Evolutionary conservation across 106 monocot genomes (phyloP).

Genomic region (Dioscorea zingiberensis): DNA sequence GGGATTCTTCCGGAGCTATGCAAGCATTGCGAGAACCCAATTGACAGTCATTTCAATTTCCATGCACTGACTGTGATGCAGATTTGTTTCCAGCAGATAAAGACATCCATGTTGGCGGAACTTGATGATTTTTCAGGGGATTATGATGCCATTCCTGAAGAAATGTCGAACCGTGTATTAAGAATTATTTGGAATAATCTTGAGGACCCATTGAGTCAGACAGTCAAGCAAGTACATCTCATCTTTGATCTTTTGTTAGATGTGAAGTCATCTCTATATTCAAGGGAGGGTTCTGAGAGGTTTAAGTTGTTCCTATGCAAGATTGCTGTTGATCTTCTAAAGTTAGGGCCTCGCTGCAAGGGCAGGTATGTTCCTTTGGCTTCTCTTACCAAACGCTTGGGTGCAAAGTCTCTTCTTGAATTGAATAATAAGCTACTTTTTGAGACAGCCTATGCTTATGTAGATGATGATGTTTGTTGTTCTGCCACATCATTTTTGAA

Average conservation of each 20-base stretch:
- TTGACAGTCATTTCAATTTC: constrained; percentile 99
- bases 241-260: constrained; percentile 95
- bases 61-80: constrained; percentile 93
- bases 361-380: constrained; percentile 93
- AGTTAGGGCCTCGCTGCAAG: constrained; percentile 73
- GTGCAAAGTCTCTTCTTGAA: constrained; percentile 58
- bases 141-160: constrained; percentile 59
- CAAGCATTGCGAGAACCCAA: constrained; percentile 73
- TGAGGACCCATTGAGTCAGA: constrained; percentile 93
- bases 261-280: constrained; percentile 46
- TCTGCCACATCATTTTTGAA: constrained; percentile 88
- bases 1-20: constrained; percentile 92
- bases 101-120: constrained; percentile 52
- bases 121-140: constrained; percentile 40
- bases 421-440: constrained; percentile 61
- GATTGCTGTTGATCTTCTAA: constrained; percentile 56
- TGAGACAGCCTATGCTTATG: constrained; percentile 67
- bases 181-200: constrained; percentile 95
- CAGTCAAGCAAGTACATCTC: constrained; percentile 94
- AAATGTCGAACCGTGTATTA: constrained; percentile 42
- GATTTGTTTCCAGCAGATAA: constrained; percentile 96
- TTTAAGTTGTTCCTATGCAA: constrained; percentile 29
- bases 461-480: constrained; percentile 94
- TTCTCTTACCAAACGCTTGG: constrained; percentile 69
- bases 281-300: constrained; percentile 17